Evolutionary conservation across 305 asterid species (phyloP), one percentile per base, ranked within the genome.

Genomic region (Fraxinus floribunda): DNA sequence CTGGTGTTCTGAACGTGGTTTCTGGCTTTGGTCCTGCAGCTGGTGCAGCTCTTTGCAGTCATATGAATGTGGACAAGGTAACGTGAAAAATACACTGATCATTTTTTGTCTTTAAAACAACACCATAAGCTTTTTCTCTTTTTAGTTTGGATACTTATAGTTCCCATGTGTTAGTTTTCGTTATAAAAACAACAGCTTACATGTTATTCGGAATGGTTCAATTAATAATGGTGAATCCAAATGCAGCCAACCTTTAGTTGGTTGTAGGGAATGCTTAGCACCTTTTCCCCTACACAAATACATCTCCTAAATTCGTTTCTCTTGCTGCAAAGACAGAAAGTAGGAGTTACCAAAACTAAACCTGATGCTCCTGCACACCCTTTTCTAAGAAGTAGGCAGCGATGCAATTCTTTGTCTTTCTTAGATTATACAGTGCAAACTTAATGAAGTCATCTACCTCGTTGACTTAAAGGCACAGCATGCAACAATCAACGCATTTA

Each of bases 51-150:
- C 99, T 97, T 81, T 91, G 95, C 88, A 88, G 91, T 83, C 99
- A 97, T 86, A 97, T 94, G 99, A 96, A 94, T 77, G 99, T 97
- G 85, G 99, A 97, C 88, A 93, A 97, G 98, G 99, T 97, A 89
- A 81, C 9, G 35, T 64, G 35, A 64, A 64, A 64, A 64, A 10
- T 1, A 7, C 73, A 24, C 73, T 10, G 18, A 7, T 60, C 70
- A 22, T 64, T 24, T 9, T 24, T 3, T 22, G 73, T 26, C 16
- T 64, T 22, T 64, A 64, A 64, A 64, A 64, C 32, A 62, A 20
- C 71, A 55, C n/a, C 16, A 16, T 49, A 55, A 55, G 9, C 26
- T n/a, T 18, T 18, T 18, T 55, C 10, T 20, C 13, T 20, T 20
- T 57, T 64, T 20, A 62, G 34, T 22, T 64, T 64, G 16, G 32